These are phyloP conservation scores for Parachlorella kessleri DNA, from an alignment of 139 green algal genomes.

Conservation along the genomic window DNA sequence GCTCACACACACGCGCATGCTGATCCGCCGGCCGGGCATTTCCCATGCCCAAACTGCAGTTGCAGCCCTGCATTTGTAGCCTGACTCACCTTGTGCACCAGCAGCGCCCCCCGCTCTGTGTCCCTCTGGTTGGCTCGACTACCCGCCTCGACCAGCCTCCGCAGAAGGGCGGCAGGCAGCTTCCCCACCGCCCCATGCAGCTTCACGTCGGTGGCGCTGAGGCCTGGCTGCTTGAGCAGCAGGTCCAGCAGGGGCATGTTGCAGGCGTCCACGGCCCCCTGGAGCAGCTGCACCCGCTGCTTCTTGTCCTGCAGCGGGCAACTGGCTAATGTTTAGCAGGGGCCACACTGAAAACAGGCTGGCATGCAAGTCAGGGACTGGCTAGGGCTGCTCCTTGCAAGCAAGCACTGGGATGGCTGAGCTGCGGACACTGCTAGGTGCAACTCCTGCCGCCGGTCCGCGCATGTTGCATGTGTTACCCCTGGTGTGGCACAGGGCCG, in stretches of 20 bases:
- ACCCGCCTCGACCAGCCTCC: not conserved
- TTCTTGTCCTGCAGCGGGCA: not conserved
- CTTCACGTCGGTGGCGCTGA: not conserved
- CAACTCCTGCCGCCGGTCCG: too few species aligned
- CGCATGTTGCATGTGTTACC: too few species aligned
- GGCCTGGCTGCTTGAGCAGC: conserved; percentile 20
- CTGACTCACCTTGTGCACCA: conserved; percentile 23
- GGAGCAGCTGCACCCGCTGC: not conserved
- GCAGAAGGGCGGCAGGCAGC: not conserved
- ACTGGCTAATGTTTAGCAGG: too few species aligned
- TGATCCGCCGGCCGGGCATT: too few species aligned
- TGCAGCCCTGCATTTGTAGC: too few species aligned
- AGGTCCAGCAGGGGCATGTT: conserved; percentile 17
- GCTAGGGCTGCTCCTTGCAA: too few species aligned
- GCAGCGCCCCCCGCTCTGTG: not conserved
- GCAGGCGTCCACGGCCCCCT: conserved; percentile 9
- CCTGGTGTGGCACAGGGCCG: too few species aligned
- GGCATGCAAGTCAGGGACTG: too few species aligned
- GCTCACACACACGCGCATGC: too few species aligned
- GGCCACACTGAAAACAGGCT: too few species aligned
- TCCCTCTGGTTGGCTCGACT: conserved; percentile 1
- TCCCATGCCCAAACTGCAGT: too few species aligned
- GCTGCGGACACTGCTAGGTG: too few species aligned
- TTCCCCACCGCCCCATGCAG: not conserved
- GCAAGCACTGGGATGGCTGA: not conserved